phyloP scores from a whole-genome alignment of 192 early-diverging fungal species.

The Rhizophagus sp. region DNA sequence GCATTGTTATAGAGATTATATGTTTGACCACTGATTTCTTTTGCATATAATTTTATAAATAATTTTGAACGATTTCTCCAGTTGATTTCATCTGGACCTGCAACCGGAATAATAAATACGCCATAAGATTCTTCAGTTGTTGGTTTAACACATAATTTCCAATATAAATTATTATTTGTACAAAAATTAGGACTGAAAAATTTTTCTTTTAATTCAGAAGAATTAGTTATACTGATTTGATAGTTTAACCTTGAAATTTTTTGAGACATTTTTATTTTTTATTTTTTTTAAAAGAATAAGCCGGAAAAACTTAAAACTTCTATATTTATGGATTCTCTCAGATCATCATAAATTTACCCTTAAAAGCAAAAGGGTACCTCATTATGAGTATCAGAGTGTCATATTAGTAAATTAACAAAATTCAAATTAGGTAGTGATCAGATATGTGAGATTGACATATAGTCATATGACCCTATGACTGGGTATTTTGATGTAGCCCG shows the following conservation, averaged over 20 bases:
- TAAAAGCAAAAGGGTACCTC: too few relatives aligned
- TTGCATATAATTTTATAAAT: neutral
- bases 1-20: neutral
- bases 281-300: too few relatives aligned
- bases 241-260: neutral
- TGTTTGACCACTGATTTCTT: neutral
- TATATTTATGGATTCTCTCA: too few relatives aligned
- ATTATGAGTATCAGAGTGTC: too few relatives aligned
- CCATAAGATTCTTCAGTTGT: neutral
- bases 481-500: too few relatives aligned
- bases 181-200: neutral
- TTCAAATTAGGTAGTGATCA: too few relatives aligned
- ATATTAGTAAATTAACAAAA: too few relatives aligned
- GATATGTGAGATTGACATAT: too few relatives aligned
- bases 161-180: neutral
- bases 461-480: too few relatives aligned
- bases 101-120: neutral
- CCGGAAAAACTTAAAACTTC: too few relatives aligned
- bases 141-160: neutral
- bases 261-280: neutral
- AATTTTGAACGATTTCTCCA: neutral
- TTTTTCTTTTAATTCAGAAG: neutral
- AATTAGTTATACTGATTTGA: neutral
- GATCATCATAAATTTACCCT: too few relatives aligned
- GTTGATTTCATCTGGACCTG: neutral